Evolutionary conservation across 2,329 filamentous ascomycete genomes (phyloP), one percentile per base, ranked within the genome.

Genomic region (Arthroderma sp.): DNA sequence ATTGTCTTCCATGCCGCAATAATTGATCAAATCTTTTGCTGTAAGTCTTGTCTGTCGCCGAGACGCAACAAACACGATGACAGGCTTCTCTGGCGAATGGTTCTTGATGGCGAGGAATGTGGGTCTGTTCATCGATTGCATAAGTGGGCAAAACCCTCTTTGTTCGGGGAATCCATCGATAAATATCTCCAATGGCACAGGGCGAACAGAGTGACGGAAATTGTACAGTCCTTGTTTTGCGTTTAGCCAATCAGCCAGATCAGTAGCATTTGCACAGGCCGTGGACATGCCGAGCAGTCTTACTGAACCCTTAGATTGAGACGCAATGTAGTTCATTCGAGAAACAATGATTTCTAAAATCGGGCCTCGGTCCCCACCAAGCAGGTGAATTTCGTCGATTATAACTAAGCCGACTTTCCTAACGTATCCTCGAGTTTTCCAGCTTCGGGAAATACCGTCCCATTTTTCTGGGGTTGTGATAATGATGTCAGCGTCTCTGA

Each of bases 401-500:
- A 98, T 95, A 43, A 98, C 91, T 10, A 98, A 70, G 49, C 87
- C 89, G 48, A 98, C 91, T 64, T 95, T 83, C 43, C 87, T 80
- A 36, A 98, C 91, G 54, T 98, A 98, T 49, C 85, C 84, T 77
- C 91, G 83, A 4, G 89, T 96, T 63, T 96, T 88, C 91, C 93
- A 98, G 58, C 85, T 94, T 75, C 91, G 84, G 55, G 86, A 94
- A 54, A 98, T 96, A 76, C 93, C 93, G 60, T 98, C 93, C 91
- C 91, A 98, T 62, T 98, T 98, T 67, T 98, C 91, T n/a, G 91
- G 93, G 0, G 93, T 98, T 0, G 91, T 98, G 56, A 98, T 87
- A 55, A 98, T 98, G 50, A 98, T 86, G 60, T 98, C 91, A 3
- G 91, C 91, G 59, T 96, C 83, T 54, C 88, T 79, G 55, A 98